Base-by-base conservation (phyloP, 768 basidiomycete genomes). In the Daedaleopsis nitida region DNA sequence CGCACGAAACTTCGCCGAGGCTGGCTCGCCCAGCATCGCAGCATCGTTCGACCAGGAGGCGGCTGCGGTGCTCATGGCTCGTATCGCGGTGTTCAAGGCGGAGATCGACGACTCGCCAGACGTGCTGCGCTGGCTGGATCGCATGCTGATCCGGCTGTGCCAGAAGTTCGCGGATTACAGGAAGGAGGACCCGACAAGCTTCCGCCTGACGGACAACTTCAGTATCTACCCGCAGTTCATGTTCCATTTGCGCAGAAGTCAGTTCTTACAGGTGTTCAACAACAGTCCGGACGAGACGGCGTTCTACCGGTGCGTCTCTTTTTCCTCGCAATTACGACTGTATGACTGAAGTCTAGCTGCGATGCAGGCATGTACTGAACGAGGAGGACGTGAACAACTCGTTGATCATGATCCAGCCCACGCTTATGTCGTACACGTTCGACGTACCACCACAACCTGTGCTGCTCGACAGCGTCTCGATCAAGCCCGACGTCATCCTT, bases 151-250 rank as follows among this genome's bases (percentile, higher is more conserved):
- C 71, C 87, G 97, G 11, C 78, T 98, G 27, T 99, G 97, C 78
- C 97, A 98, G 80, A 99, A 98, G 80, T 98, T 98, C 70, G 97
- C 97, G 52, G 96, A 98, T 72, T 99, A 98, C 72, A 81, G 96
- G 69, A 98, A 98, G 79, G 97, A 98, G 75, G 97, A 98, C 72
- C 92, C 97, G 11, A 84, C 87, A 39, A 94, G 90, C 72, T 98
- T 99, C 84, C 82, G 94, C 67, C 80, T 99, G 65, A 82, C 86
- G 58, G 94, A 97, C 73, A 97, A 97, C 76, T 98, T 99, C 77
- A 92, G 92, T 73, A 98, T 99, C 69, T 99, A 99, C 74, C 97
- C 97, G 16, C 97, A 98, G 72, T 99, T 99, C 81, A 99, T 98
- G 97, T 99, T 98, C 88, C 97, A 99, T 77, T 76, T 99, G 63